A percentile compares a stretch with the other conserved stretches of the same genome.
phyloP scores from a whole-genome alignment of 441 rosid species.

The Viola pubescens region DNA sequence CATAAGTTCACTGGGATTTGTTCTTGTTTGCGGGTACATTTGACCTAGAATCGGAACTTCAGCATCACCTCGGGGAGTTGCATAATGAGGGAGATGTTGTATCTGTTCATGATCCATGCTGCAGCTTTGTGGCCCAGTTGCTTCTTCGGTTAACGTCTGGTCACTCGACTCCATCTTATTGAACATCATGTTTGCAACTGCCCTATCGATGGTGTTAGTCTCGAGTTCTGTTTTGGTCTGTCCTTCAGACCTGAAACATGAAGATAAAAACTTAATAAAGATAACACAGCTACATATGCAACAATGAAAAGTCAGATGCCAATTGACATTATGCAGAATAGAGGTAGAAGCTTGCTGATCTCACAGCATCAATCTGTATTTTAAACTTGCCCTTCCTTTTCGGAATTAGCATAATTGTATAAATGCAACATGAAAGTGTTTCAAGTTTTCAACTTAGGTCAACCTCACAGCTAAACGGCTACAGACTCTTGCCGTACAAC shows the following conservation, averaged over 20 bases:
- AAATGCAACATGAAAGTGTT: not conserved
- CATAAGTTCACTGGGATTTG: not conserved
- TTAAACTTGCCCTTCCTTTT: too few relatives aligned
- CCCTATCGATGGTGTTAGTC: constrained; percentile 71
- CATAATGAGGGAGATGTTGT: not conserved
- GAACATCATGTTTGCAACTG: constrained; percentile 70
- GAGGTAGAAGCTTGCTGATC: too few relatives aligned
- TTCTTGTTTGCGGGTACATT: not conserved
- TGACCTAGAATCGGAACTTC: constrained; percentile 17
- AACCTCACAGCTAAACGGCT: not conserved
- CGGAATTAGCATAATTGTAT: not conserved
- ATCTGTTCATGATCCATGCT: constrained; percentile 2
- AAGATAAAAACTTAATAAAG: constrained; percentile 3
- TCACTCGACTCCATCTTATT: constrained; percentile 45
- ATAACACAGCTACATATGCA: not conserved
- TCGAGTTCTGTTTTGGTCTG: constrained; percentile 40
- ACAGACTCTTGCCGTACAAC: not conserved
- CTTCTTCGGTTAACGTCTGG: constrained; percentile 21
- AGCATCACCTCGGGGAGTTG: constrained; percentile 12
- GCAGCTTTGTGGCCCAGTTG: constrained; percentile 4
- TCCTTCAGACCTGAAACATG: constrained; percentile 29
- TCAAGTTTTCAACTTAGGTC: not conserved
- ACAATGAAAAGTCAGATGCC: not conserved
- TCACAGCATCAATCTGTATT: too few relatives aligned
- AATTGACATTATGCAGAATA: too few relatives aligned